Percentiles rank a stretch among this genome's conserved stretches.
These are phyloP conservation scores for Diplogelasinospora grovesii DNA, from an alignment of 495 filamentous ascomycete genomes.

Conservation along the genomic window DNA sequence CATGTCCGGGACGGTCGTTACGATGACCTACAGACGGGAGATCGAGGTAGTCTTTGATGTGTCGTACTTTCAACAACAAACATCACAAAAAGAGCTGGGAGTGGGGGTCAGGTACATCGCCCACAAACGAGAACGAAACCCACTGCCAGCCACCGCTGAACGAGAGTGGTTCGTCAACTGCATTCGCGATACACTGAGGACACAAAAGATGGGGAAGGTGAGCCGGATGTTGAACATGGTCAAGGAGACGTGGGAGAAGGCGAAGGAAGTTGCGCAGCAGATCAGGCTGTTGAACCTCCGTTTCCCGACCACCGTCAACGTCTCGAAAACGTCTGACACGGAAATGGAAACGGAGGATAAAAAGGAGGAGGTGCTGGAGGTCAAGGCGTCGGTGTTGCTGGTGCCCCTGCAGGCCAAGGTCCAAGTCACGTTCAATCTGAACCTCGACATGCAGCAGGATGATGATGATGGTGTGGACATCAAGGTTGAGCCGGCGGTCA, in stretches of 20 bases:
- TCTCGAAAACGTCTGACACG: conserved; percentile 49
- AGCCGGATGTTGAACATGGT: conserved; percentile 51
- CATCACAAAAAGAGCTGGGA: conserved; percentile 15
- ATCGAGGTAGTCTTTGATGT: conserved; percentile 73
- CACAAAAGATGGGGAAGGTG: conserved; percentile 40
- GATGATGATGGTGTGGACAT: conserved; percentile 35
- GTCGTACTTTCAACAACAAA: conserved; percentile 43
- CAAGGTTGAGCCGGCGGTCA: conserved; percentile 37
- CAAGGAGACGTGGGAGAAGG: conserved; percentile 53
- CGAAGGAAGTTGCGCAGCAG: conserved; percentile 43
- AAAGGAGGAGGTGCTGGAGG: too few relatives aligned
- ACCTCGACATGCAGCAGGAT: conserved; percentile 7
- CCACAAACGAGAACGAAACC: conserved; percentile 40
- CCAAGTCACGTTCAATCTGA: conserved; percentile 41
- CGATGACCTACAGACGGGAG: conserved; percentile 71
- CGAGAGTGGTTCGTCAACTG: conserved; percentile 66
- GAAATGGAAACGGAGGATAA: too few relatives aligned
- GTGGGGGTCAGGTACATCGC: conserved; percentile 52
- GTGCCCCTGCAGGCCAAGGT: conserved; percentile 54
- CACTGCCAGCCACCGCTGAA: conserved; percentile 43
- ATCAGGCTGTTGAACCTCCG: conserved; percentile 47
- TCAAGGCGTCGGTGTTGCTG: conserved; percentile 51
- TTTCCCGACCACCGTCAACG: conserved; percentile 49
- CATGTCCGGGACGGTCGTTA: conserved; percentile 51
- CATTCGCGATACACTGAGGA: conserved; percentile 52